A percentile compares a stretch with the other conserved stretches of the same genome.
These are phyloP conservation scores for Hypseocharis bilobata DNA, from an alignment of 441 rosid species.

Conservation along the genomic window DNA sequence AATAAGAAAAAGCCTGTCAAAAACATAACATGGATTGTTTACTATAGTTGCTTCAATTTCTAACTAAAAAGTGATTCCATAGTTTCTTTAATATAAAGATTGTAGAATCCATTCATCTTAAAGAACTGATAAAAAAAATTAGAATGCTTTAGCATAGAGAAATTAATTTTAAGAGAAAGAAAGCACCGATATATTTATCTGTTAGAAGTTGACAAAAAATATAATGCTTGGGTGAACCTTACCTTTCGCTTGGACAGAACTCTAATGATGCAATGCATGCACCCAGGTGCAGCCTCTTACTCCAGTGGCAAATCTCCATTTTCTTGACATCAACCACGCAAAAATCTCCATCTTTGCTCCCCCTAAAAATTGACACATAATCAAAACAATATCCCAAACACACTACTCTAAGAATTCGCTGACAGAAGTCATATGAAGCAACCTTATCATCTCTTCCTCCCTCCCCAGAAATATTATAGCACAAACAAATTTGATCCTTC, in stretches of 20 bases:
- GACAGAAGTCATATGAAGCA: background rate
- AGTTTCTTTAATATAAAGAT: background rate
- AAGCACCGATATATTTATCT: background rate
- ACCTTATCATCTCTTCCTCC: background rate
- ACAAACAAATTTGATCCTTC: too few species aligned
- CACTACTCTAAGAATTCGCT: background rate
- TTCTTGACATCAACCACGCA: slow-evolving; percentile 74
- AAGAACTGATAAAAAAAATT: too few species aligned
- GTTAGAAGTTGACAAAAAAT: background rate
- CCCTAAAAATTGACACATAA: slow-evolving; percentile 34
- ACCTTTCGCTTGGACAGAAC: slow-evolving; percentile 84
- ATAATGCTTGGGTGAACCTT: slow-evolving; percentile 11
- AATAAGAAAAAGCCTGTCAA: too few species aligned
- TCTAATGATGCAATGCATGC: slow-evolving; percentile 56
- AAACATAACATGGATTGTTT: background rate
- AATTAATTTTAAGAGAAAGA: too few species aligned
- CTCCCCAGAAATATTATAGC: too few species aligned
- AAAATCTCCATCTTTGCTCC: slow-evolving; percentile 83
- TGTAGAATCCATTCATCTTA: background rate
- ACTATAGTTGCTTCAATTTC: background rate
- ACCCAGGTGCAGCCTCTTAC: slow-evolving; percentile 81
- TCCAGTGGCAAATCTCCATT: slow-evolving; percentile 80
- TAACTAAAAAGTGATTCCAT: background rate
- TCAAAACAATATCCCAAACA: background rate
- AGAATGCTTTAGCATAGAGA: too few species aligned